Conservation (phyloP, 2,329 filamentous ascomycete genomes). For the Didymella arachidicola region DNA sequence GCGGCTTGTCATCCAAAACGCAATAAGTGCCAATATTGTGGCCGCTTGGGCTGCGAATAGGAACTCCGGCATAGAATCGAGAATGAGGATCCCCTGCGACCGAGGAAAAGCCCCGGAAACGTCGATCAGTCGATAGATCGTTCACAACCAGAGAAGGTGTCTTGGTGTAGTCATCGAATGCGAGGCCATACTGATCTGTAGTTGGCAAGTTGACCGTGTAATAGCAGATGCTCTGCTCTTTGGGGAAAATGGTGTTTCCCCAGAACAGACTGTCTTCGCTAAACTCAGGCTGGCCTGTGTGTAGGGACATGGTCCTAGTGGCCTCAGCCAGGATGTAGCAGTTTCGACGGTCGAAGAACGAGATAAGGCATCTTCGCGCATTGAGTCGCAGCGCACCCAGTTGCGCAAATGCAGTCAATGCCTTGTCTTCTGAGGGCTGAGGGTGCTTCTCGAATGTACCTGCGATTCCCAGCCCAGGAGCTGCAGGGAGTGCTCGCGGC, state of each 20-base stretch:
- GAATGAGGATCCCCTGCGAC: slow-evolving; percentile 43
- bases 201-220: slow-evolving; percentile 43
- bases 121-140: slow-evolving; percentile 46
- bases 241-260: slow-evolving; percentile 46
- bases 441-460: slow-evolving; percentile 8
- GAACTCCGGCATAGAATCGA: slow-evolving; percentile 66
- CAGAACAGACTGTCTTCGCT: slow-evolving; percentile 43
- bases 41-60: slow-evolving; percentile 65
- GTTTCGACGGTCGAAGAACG: slow-evolving; percentile 50
- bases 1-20: slow-evolving; percentile 65
- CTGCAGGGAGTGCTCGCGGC: slow-evolving; percentile 18
- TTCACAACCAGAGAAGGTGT: slow-evolving; percentile 44
- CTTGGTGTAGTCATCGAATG: slow-evolving; percentile 27
- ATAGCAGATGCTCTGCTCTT: slow-evolving; percentile 45
- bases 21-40: slow-evolving; percentile 68
- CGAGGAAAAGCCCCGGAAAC: slow-evolving; percentile 49
- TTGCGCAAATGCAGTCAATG: slow-evolving; percentile 50
- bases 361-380: slow-evolving; percentile 47
- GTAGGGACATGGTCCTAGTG: slow-evolving; percentile 40
- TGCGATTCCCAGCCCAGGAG: slow-evolving; percentile 15
- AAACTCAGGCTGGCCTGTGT: slow-evolving; percentile 38
- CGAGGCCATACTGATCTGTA: slow-evolving; percentile 22
- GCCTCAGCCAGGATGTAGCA: slow-evolving; percentile 50
- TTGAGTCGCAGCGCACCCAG: slow-evolving; percentile 50
- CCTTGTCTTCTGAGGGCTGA: slow-evolving; percentile 43